phyloP scores from a whole-genome alignment of 192 early-diverging fungal species.

The Coemansia sp. region DNA sequence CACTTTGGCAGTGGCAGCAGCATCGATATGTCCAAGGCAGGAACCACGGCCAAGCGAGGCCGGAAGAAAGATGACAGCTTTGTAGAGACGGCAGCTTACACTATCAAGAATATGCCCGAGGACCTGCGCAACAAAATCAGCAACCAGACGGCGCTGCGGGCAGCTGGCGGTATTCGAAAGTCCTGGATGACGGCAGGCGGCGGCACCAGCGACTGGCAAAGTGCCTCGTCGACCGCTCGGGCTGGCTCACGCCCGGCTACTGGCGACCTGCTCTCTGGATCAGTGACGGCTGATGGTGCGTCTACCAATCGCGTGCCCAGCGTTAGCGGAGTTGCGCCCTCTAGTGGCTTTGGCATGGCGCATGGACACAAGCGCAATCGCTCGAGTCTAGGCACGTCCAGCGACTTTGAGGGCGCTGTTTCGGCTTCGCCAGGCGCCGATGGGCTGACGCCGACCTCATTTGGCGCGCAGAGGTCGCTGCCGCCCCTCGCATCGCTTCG shows the following conservation, averaged over 20 bases:
- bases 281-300: background rate
- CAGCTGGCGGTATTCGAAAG: constrained; percentile 57
- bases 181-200: constrained; percentile 56
- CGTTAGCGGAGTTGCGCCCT: background rate
- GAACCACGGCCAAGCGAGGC: constrained; percentile 36
- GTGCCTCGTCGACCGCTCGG: constrained; percentile 1
- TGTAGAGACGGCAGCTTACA: constrained; percentile 34
- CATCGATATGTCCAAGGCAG: constrained; percentile 26
- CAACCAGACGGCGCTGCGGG: constrained; percentile 59
- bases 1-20: constrained; percentile 22
- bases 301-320: constrained; percentile 15
- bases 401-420: constrained; percentile 28
- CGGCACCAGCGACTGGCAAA: constrained; percentile 21
- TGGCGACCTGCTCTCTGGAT: background rate
- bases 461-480: constrained; percentile 9
- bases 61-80: constrained; percentile 52
- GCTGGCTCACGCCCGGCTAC: background rate
- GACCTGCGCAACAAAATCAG: constrained; percentile 57
- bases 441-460: background rate
- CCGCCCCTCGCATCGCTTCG: constrained; percentile 26
- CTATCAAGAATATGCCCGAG: constrained; percentile 53
- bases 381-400: constrained; percentile 24
- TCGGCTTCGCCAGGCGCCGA: constrained; percentile 23
- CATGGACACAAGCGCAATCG: constrained; percentile 28
- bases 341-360: background rate